A percentile compares a stretch with the other conserved stretches of the same genome.
Evolutionary conservation across 331 rosid species (phyloP).

Genomic region (Rosa hybrid): DNA sequence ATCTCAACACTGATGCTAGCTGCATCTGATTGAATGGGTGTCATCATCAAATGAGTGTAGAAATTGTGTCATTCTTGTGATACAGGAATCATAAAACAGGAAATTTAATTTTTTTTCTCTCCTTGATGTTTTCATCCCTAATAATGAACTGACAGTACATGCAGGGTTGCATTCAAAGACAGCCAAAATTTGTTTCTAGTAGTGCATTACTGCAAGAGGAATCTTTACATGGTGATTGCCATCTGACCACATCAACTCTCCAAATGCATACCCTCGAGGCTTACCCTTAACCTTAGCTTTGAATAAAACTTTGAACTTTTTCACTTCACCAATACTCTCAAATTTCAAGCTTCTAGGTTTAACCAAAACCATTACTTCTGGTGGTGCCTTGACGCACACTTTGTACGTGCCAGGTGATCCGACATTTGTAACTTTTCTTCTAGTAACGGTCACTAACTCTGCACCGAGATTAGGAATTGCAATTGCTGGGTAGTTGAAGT

Average conservation of each 20-base stretch:
- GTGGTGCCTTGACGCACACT: constrained; percentile 31
- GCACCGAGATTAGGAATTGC: constrained; percentile 33
- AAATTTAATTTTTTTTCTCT: too few species aligned
- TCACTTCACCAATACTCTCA: constrained; percentile 43
- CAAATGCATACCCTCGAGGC: constrained; percentile 33
- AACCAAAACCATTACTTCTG: constrained; percentile 31
- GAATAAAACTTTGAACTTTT: constrained; percentile 35
- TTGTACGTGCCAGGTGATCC: constrained; percentile 38
- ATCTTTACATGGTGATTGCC: constrained; percentile 44
- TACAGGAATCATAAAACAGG: too few species aligned
- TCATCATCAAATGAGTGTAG: too few species aligned
- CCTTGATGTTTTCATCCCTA: too few species aligned
- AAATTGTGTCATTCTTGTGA: too few species aligned
- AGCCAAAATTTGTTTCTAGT: background rate
- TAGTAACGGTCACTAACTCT: constrained; percentile 30
- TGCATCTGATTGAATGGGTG: too few species aligned
- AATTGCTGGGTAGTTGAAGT: constrained; percentile 74
- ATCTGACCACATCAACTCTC: constrained; percentile 42
- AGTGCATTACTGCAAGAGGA: constrained; percentile 14
- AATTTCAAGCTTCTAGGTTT: constrained; percentile 40
- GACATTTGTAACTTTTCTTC: constrained; percentile 48
- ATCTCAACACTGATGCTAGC: too few species aligned
- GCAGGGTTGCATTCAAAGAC: background rate
- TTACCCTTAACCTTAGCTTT: background rate
- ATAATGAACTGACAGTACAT: background rate